phyloP scores from a whole-genome alignment of 225 moss, liverwort and hornwort species.

The Takakia lepidozioides region DNA sequence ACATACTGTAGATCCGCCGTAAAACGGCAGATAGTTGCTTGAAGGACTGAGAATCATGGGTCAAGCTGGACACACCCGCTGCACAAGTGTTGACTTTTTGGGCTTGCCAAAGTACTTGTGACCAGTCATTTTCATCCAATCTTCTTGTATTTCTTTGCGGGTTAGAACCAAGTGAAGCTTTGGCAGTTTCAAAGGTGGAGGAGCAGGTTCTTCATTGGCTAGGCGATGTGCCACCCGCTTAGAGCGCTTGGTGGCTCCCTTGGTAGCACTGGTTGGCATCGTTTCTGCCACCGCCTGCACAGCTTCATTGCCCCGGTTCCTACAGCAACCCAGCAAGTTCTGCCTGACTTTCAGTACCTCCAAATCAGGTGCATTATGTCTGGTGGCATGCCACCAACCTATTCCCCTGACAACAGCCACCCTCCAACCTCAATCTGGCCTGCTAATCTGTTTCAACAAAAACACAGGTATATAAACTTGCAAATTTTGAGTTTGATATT shows the following conservation, averaged over 20 bases:
- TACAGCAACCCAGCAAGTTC: slow-evolving; percentile 10
- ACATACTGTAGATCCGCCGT: no score
- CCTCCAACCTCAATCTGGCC: no score
- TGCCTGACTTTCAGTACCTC: no score
- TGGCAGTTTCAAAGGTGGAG: slow-evolving; percentile 94
- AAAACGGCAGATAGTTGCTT: no score
- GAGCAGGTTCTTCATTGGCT: slow-evolving; percentile 95
- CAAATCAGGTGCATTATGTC: no score
- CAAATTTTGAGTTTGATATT: no score
- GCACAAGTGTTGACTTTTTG: slow-evolving; percentile 84
- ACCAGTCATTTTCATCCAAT: slow-evolving; percentile 97
- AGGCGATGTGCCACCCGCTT: slow-evolving; percentile 91
- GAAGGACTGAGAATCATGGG: no score
- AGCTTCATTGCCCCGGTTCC: slow-evolving; percentile 76
- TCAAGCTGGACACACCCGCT: slow-evolving; percentile 80
- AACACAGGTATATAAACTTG: no score
- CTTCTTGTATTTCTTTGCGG: slow-evolving; percentile 97
- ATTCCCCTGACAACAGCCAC: no score
- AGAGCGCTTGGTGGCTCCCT: slow-evolving; percentile 90
- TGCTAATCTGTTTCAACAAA: no score
- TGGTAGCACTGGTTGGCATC: slow-evolving; percentile 49
- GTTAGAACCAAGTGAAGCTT: slow-evolving; percentile 82
- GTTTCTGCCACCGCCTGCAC: slow-evolving; percentile 46
- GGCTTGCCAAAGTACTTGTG: slow-evolving; percentile 93
- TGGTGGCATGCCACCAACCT: no score